Evolutionary conservation across 352 stramenopile genomes (phyloP), one percentile per base, ranked within the genome.

Genomic region (Pythium phragmitis): DNA sequence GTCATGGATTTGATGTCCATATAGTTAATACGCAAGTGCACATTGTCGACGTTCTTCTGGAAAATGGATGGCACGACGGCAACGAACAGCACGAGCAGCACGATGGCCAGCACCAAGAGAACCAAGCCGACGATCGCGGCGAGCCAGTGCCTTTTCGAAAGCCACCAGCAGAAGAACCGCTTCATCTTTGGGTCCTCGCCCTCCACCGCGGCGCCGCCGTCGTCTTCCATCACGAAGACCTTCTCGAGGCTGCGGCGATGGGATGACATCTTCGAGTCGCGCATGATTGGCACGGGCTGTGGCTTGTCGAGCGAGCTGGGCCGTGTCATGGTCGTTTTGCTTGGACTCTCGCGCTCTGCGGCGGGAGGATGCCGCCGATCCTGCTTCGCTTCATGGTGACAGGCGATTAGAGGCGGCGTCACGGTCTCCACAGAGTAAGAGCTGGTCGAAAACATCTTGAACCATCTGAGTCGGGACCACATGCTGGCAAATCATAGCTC

Each of bases 1-100:
- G 51, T 23, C 47, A 65, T 55, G n/a, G 48, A 58, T 47, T 60
- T 61, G 41, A 70, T 56, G 21, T 70, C 64, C 47, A 70, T 49
- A 30, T 60, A 70, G 41, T 70, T 70, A 39, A 70, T 34, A 9
- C 16, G 26, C 7, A 70, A 34, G 50, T 67, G 54, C 7, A 67
- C 55, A 4, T 66, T 51, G 54, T 70, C 39, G 52, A 59, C 39
- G 30, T 59, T 59, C n/a, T 34, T 56, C 49, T 70, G 55, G 52
- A 62, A 58, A 37, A 67, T 52, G 2, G 37, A 45, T 7, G 52
- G 52, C 13, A 67, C 39, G 14, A 67, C 26, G 7, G 23, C 53
- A 39, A 70, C 42, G 33, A 70, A 55, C 4, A 67, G 8, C 30
- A 66, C 16, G 30, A 70, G 49, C 41, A 66, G 37, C 2, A 63